Conservation (phyloP, 2,329 filamentous ascomycete genomes). For the Phyllosticta paracitricarpa region DNA sequence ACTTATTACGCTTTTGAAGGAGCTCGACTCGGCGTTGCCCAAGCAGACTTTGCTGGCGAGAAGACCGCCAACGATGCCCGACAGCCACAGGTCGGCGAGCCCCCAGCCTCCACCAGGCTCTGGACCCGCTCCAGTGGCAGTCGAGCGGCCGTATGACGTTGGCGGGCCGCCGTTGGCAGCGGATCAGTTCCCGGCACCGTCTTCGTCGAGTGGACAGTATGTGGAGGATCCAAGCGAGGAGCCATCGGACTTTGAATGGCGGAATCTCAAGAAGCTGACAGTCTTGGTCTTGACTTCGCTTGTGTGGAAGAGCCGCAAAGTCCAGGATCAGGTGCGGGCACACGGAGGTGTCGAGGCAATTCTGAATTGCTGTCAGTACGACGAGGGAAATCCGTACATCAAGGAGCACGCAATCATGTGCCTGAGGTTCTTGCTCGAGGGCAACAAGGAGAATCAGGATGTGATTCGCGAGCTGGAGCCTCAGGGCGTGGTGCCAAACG, state of each 20-base stretch:
- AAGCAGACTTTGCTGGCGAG: conserved; percentile 47
- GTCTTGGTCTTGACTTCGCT: conserved; percentile 83
- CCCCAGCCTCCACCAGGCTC: conserved; percentile 25
- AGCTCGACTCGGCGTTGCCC: conserved; percentile 77
- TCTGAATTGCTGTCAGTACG: conserved; percentile 80
- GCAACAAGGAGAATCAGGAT: conserved; percentile 61
- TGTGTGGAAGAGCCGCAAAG: conserved; percentile 73
- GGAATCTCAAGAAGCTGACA: conserved; percentile 84
- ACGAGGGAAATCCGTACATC: conserved; percentile 89
- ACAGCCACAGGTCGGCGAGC: conserved; percentile 18
- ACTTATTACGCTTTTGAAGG: conserved; percentile 74
- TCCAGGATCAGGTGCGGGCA: conserved; percentile 79
- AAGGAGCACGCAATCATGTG: conserved; percentile 63
- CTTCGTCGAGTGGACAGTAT: conserved; percentile 33
- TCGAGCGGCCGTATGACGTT: conserved; percentile 58
- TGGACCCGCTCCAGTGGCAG: conserved; percentile 31
- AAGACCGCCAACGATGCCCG: conserved; percentile 41
- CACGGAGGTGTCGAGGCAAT: conserved; percentile 80
- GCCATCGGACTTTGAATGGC: conserved; percentile 59
- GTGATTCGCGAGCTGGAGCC: conserved; percentile 55
- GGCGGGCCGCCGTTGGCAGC: conserved; percentile 31
- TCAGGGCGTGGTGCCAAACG: conserved; percentile 31
- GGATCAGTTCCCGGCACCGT: conserved; percentile 31
- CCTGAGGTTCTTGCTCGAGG: conserved; percentile 50
- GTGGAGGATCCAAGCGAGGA: conserved; percentile 43